Evolutionary conservation across 345 rosid species (phyloP).

Genomic region (Hypericum androsaemum): DNA sequence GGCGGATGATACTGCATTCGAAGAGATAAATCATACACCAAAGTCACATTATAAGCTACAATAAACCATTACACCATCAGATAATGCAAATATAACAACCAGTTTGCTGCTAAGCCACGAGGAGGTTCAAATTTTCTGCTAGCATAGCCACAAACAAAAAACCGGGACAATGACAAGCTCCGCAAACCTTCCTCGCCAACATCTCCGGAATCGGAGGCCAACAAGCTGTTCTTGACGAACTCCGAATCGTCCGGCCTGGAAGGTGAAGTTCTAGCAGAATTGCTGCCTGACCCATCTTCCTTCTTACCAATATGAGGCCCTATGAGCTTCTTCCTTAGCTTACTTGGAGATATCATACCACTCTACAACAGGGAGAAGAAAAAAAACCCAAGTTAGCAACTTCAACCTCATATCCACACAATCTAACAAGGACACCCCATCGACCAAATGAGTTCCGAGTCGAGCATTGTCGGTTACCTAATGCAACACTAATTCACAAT

Average conservation of each 20-base stretch:
- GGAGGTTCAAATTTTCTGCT: too few species aligned
- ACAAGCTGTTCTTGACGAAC: constrained; percentile 54
- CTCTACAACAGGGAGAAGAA: constrained; percentile 30
- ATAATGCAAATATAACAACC: background rate
- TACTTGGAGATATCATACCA: constrained; percentile 81
- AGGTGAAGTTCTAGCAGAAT: constrained; percentile 91
- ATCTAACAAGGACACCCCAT: too few species aligned
- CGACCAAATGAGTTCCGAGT: too few species aligned
- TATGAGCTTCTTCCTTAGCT: constrained; percentile 80
- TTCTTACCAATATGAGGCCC: constrained; percentile 53
- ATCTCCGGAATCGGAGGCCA: constrained; percentile 38
- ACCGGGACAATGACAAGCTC: background rate
- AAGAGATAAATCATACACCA: constrained; percentile 9
- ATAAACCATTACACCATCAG: background rate
- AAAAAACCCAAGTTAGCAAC: background rate
- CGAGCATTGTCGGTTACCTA: too few species aligned
- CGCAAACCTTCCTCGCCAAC: constrained; percentile 45
- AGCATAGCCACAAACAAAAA: too few species aligned
- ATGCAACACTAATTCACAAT: too few species aligned
- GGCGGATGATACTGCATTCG: constrained; percentile 24
- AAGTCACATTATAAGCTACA: constrained; percentile 1
- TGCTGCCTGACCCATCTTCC: constrained; percentile 59
- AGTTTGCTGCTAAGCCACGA: too few species aligned
- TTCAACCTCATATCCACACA: constrained; percentile 5
- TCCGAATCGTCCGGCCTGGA: constrained; percentile 68